phyloP scores from a whole-genome alignment of 1,284 basidiomycete species.

The Phaffia rhodozyma region DNA sequence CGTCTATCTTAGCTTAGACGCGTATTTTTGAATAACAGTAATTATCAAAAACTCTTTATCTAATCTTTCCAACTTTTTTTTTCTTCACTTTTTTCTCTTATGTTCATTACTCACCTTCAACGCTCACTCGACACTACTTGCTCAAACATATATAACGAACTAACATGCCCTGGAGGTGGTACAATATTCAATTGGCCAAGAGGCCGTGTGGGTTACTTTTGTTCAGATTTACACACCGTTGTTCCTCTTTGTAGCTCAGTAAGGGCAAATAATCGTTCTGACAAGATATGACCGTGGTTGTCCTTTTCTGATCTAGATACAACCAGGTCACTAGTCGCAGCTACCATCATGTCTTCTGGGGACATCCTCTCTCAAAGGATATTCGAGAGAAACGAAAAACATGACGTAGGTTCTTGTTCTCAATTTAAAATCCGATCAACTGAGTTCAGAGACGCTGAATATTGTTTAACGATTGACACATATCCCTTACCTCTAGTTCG shows the following conservation, averaged over 20 bases:
- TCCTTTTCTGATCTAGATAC: neutral
- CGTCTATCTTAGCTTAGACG: no score
- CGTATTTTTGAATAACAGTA: no score
- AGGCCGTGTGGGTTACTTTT: no score
- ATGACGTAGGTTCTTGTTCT: neutral
- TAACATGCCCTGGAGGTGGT: no score
- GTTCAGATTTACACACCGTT: no score
- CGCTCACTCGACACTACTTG: neutral
- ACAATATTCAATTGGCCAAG: no score
- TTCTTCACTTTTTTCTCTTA: neutral
- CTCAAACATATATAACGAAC: no score
- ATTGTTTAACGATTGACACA: neutral
- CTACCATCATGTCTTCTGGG: slow-evolving; percentile 1
- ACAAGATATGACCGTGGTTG: no score
- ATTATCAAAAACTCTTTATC: neutral
- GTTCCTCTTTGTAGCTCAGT: no score
- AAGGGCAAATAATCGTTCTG: no score
- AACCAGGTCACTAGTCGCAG: neutral
- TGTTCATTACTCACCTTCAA: neutral
- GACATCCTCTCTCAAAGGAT: neutral
- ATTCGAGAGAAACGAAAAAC: slow-evolving; percentile 4
- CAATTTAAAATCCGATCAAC: neutral
- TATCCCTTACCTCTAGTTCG: neutral
- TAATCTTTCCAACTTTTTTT: neutral
- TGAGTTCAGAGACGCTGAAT: neutral